Percentiles rank a stretch among this genome's conserved stretches.
Conservation (phyloP, 768 basidiomycete genomes). For the Podaxis sp. region DNA sequence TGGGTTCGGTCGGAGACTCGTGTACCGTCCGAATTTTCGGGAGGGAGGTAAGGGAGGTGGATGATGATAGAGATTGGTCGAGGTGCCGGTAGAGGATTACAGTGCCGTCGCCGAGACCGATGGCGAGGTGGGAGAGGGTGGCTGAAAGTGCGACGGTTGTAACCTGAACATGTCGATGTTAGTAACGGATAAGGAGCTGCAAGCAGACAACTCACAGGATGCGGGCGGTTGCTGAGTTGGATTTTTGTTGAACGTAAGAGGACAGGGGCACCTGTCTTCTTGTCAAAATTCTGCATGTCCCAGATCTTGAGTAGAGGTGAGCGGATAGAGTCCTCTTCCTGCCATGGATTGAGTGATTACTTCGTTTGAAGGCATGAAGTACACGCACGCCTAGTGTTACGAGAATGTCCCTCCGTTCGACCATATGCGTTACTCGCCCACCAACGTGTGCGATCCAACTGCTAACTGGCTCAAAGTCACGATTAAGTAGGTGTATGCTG, state of each 20-base stretch:
- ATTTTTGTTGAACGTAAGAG: constrained; percentile 77
- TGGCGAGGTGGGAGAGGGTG: constrained; percentile 78
- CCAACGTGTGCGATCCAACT: constrained; percentile 82
- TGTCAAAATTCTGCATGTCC: constrained; percentile 76
- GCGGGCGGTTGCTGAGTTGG: constrained; percentile 73
- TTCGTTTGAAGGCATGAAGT: background rate
- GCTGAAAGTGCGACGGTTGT: constrained; percentile 79
- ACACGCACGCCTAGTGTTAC: constrained; percentile 84
- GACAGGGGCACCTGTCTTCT: constrained; percentile 58
- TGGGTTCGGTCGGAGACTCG: constrained; percentile 83
- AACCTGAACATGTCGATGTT: constrained; percentile 42
- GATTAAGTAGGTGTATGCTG: constrained; percentile 72
- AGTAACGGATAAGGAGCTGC: constrained; percentile 4
- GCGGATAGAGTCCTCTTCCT: constrained; percentile 76
- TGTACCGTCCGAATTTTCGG: constrained; percentile 86
- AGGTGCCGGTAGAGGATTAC: constrained; percentile 90
- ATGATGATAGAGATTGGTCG: constrained; percentile 82
- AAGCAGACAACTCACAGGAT: constrained; percentile 52
- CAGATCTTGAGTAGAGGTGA: constrained; percentile 83
- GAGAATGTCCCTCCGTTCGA: constrained; percentile 75
- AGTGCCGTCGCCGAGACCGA: constrained; percentile 94
- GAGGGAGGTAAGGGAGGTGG: constrained; percentile 66
- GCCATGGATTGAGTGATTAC: constrained; percentile 8
- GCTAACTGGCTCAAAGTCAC: constrained; percentile 65
- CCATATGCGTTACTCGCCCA: constrained; percentile 86